These are phyloP conservation scores for Acer saccharum DNA, from an alignment of 345 rosid genomes.

Conservation along the genomic window DNA sequence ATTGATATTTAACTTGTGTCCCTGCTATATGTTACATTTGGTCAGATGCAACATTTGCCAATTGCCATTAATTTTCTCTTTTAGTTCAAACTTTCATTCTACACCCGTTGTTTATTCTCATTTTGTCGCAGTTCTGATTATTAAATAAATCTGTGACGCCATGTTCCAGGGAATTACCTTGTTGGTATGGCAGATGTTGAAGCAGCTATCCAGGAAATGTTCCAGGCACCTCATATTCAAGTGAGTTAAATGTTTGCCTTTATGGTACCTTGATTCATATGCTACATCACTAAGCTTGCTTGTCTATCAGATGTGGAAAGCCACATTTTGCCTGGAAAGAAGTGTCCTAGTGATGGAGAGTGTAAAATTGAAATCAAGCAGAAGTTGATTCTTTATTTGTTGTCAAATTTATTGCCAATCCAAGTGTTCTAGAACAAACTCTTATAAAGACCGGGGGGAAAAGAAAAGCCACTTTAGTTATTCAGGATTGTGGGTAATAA, in stretches of 20 bases:
- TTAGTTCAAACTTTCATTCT: slow-evolving; percentile 6
- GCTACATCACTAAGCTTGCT: not conserved
- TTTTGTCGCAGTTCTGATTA: not conserved
- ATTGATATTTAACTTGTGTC: not conserved
- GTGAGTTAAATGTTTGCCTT: slow-evolving; percentile 42
- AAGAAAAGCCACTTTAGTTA: not conserved
- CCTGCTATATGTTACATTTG: not conserved
- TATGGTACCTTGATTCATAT: not conserved
- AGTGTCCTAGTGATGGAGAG: not conserved
- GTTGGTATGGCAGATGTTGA: slow-evolving; percentile 84
- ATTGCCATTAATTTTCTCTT: not conserved
- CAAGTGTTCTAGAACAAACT: not conserved
- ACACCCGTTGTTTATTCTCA: not conserved
- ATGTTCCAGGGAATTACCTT: slow-evolving; percentile 52
- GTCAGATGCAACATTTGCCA: not conserved
- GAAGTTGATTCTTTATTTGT: not conserved
- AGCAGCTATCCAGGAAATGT: slow-evolving; percentile 94
- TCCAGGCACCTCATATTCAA: slow-evolving; percentile 97
- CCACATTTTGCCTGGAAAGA: not conserved
- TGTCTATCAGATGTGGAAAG: not conserved
- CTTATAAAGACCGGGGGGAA: not conserved
- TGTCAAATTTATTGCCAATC: not conserved
- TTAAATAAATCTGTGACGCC: slow-evolving; percentile 17
- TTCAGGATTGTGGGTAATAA: too few species aligned
- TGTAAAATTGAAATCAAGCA: not conserved